phyloP scores from a whole-genome alignment of 208 protist genomes.

The Leishmania tarentolae region DNA sequence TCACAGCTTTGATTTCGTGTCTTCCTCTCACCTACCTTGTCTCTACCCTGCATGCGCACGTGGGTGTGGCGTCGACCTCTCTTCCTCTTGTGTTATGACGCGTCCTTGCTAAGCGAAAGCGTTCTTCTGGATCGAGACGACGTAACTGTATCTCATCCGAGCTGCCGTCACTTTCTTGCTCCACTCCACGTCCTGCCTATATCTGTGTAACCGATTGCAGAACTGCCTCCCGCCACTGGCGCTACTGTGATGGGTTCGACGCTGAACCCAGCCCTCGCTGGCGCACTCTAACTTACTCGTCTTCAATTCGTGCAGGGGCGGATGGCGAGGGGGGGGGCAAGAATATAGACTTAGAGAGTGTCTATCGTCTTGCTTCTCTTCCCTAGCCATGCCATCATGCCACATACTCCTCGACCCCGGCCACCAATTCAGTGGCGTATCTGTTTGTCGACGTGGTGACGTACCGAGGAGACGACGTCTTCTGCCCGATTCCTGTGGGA shows the following conservation, averaged over 20 bases:
- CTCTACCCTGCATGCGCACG: too few species aligned
- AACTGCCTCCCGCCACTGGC: not conserved
- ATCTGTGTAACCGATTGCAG: not conserved
- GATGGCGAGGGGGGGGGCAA: not conserved
- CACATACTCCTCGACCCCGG: not conserved
- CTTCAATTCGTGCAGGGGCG: not conserved
- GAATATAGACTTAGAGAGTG: not conserved
- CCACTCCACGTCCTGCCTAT: not conserved
- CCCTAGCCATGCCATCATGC: too few species aligned
- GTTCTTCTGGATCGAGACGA: not conserved
- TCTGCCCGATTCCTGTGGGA: not conserved
- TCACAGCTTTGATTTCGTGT: conserved; percentile 21
- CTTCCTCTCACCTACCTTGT: too few species aligned
- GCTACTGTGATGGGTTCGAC: not conserved
- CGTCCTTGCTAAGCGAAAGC: not conserved
- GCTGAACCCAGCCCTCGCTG: too few species aligned
- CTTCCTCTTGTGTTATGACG: not conserved
- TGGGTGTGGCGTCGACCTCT: too few species aligned
- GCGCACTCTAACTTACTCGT: too few species aligned
- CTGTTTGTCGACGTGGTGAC: not conserved
- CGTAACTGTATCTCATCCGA: not conserved
- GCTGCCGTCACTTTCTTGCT: not conserved
- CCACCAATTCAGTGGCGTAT: not conserved
- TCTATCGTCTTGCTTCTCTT: not conserved
- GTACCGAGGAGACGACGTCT: not conserved